Conservation (phyloP, 2,329 filamentous ascomycete genomes). For the Shiraia bambusicola region DNA sequence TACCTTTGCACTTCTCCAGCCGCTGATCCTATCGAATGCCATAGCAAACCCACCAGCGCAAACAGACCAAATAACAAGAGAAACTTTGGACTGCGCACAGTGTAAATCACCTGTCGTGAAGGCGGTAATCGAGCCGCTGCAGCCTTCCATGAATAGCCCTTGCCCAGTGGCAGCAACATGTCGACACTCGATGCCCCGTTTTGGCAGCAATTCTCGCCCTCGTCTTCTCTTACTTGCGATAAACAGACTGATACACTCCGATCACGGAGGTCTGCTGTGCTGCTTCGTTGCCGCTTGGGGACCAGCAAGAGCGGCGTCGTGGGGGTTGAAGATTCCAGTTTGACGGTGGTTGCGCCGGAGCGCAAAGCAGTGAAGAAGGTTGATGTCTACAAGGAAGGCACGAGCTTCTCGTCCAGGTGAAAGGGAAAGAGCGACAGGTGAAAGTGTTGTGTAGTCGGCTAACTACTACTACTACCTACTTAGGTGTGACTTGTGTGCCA, state of each 20-base stretch:
- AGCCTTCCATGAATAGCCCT: slow-evolving; percentile 89
- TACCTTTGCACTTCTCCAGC: slow-evolving; percentile 91
- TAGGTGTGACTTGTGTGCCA: neutral
- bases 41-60: slow-evolving; percentile 76
- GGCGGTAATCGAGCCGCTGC: slow-evolving; percentile 78
- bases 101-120: slow-evolving; percentile 62
- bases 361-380: slow-evolving; percentile 5
- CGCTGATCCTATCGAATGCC: slow-evolving; percentile 78
- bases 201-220: slow-evolving; percentile 21
- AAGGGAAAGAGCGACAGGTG: neutral
- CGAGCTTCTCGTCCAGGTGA: slow-evolving; percentile 6
- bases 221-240: slow-evolving; percentile 33
- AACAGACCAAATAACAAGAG: slow-evolving; percentile 71
- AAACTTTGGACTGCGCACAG: slow-evolving; percentile 76
- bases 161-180: slow-evolving; percentile 94
- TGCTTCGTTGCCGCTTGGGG: slow-evolving; percentile 29
- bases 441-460: neutral
- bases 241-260: slow-evolving; percentile 35
- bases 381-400: slow-evolving; percentile 7
- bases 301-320: slow-evolving; percentile 29
- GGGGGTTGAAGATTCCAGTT: slow-evolving; percentile 32
- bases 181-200: slow-evolving; percentile 17
- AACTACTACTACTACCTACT: neutral
- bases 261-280: slow-evolving; percentile 30
- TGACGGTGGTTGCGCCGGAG: slow-evolving; percentile 20